phyloP scores from a whole-genome alignment of 768 basidiomycete species.

The Rhodosporidiobolus sp. region DNA sequence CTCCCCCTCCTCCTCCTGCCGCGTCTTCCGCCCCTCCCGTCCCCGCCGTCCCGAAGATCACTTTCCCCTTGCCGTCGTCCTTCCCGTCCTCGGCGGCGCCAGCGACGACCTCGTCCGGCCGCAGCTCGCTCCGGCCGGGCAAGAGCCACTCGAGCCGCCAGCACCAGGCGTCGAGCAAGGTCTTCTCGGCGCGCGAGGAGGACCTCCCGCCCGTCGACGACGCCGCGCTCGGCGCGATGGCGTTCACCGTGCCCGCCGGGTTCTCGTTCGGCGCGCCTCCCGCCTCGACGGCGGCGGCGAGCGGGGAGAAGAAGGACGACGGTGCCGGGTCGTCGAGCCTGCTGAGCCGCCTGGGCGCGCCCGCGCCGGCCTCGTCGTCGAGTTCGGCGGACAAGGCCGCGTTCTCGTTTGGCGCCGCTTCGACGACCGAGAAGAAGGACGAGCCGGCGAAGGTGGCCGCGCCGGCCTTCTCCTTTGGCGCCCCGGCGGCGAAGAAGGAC shows the following conservation, averaged over 20 bases:
- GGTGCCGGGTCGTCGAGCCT: neutral
- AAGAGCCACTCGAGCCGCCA: slow-evolving; percentile 24
- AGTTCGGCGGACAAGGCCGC: slow-evolving; percentile 1
- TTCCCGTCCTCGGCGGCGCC: slow-evolving; percentile 1
- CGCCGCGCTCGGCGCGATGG: slow-evolving; percentile 15
- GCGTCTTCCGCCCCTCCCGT: neutral
- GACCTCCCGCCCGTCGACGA: slow-evolving; percentile 36
- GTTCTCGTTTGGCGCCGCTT: slow-evolving; percentile 19
- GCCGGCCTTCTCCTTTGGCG: slow-evolving; percentile 8
- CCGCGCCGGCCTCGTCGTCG: neutral
- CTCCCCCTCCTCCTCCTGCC: slow-evolving; percentile 3
- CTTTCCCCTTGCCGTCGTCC: slow-evolving; percentile 23
- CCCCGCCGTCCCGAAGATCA: slow-evolving; percentile 17
- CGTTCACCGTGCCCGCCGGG: slow-evolving; percentile 20
- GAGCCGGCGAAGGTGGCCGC: neutral
- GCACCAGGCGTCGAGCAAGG: slow-evolving; percentile 26
- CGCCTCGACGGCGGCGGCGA: neutral
- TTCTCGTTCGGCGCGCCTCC: slow-evolving; percentile 25
- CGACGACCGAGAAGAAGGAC: neutral
- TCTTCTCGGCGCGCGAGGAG: slow-evolving; percentile 37
- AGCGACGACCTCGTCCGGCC: slow-evolving; percentile 11
- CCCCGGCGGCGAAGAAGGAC: neutral
- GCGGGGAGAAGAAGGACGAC: slow-evolving; percentile 5
- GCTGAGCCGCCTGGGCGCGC: slow-evolving; percentile 7
- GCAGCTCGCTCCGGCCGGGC: slow-evolving; percentile 34